Evolutionary conservation across 257 asterid species (phyloP), one percentile per base, ranked within the genome.

Genomic region (Przewalskia tangutica): DNA sequence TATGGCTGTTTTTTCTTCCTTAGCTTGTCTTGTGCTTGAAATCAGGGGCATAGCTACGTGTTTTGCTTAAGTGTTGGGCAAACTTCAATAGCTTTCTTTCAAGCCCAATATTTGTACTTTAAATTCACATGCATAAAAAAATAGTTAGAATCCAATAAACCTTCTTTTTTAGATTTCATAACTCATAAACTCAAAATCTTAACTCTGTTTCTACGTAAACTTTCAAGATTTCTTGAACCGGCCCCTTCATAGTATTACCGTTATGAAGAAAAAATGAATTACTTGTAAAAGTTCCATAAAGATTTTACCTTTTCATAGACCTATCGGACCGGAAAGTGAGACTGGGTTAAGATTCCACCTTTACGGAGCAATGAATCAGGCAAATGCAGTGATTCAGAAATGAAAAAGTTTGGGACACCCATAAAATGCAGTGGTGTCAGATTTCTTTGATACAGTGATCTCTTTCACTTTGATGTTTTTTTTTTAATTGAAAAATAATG

Each of bases 341-440:
- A n/a, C n/a, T n/a, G n/a, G n/a, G n/a, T n/a, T n/a, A n/a, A n/a
- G n/a, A n/a, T n/a, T n/a, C n/a, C n/a, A n/a, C n/a, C n/a, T n/a
- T n/a, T n/a, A n/a, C n/a, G n/a, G n/a, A n/a, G n/a, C n/a, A n/a
- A n/a, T n/a, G 90, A 84, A 83, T 87, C 86, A 78, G 82, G 70
- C 77, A 82, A 82, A 84, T 77, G 86, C 87, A 86, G 87, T 76
- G 89, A 85, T 84, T 80, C 89, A 86, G 88, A 80, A 81, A 83
- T 77, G 83, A 46, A 84, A 84, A 83, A 84, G 77, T 54, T 23
- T 6, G 78, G 83, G 77, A 83, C n/a, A 82, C 88, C 85, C 88
- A 77, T 77, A 27, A 20, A 40, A 68, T 80, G 60, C 85, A 79
- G 84, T 62, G 60, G 65, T 86, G 81, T 79, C 90, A 84, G 89